These are phyloP conservation scores for Huntiella savannae DNA, from an alignment of 2,329 filamentous ascomycete genomes.

Conservation along the genomic window DNA sequence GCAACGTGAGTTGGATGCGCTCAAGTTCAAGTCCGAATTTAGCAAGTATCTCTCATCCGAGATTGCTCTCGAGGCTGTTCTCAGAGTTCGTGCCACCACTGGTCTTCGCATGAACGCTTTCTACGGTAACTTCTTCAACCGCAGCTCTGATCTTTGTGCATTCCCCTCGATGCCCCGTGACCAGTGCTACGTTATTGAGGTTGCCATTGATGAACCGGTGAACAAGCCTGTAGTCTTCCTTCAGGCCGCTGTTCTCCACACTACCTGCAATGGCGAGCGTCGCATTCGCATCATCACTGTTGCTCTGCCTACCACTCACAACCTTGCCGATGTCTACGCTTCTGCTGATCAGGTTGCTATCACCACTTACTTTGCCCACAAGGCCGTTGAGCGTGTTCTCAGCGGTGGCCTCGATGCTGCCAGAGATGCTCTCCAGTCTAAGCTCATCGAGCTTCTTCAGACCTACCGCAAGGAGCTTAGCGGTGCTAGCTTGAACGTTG, in stretches of 20 bases:
- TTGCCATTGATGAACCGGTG: slow-evolving; percentile 88
- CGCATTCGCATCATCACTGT: slow-evolving; percentile 89
- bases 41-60: slow-evolving; percentile 93
- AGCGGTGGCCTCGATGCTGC: slow-evolving; percentile 77
- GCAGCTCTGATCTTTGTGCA: slow-evolving; percentile 89
- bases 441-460: slow-evolving; percentile 78
- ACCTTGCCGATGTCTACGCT: slow-evolving; percentile 76
- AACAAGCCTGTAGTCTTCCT: slow-evolving; percentile 82
- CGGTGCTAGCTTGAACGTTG: slow-evolving; percentile 86
- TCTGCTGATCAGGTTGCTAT: slow-evolving; percentile 90
- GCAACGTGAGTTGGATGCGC: slow-evolving; percentile 78
- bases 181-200: slow-evolving; percentile 93
- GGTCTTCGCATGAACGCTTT: slow-evolving; percentile 93
- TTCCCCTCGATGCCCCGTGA: slow-evolving; percentile 97
- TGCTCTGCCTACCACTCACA: slow-evolving; percentile 80
- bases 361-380: slow-evolving; percentile 88
- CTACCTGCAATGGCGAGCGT: slow-evolving; percentile 91
- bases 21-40: slow-evolving; percentile 94
- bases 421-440: slow-evolving; percentile 74
- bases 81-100: slow-evolving; percentile 85
- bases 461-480: slow-evolving; percentile 96
- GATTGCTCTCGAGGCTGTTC: slow-evolving; percentile 87
- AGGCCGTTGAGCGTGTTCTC: slow-evolving; percentile 80
- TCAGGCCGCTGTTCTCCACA: slow-evolving; percentile 89
- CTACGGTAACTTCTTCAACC: slow-evolving; percentile 99